These are phyloP conservation scores for Haplosporangium gracile DNA, from an alignment of 192 early-diverging fungal genomes.

Conservation along the genomic window DNA sequence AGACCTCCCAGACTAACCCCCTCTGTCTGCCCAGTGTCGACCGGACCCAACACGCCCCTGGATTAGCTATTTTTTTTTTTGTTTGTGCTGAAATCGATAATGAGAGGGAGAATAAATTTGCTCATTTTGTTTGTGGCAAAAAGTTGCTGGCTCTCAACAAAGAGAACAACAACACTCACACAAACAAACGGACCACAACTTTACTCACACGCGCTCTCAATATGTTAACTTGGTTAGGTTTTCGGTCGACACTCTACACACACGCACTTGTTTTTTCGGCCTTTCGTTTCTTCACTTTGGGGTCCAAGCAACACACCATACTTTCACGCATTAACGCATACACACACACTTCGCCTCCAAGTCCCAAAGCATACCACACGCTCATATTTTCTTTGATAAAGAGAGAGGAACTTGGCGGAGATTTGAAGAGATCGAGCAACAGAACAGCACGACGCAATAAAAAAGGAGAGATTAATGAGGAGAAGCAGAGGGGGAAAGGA, in stretches of 20 bases:
- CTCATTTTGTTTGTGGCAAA: constrained; percentile 5
- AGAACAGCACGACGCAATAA: neutral
- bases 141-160: neutral
- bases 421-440: neutral
- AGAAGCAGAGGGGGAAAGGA: neutral
- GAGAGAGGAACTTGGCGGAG: neutral
- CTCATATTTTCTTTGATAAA: neutral
- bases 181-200: neutral
- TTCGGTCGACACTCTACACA: neutral
- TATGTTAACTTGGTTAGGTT: neutral
- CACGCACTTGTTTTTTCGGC: neutral
- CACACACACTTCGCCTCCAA: neutral
- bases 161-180: neutral
- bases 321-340: neutral
- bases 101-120: neutral
- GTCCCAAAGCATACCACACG: neutral
- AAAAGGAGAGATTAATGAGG: neutral
- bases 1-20: neutral
- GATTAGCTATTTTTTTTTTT: neutral
- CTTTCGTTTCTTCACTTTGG: neutral
- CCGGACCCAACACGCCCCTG: neutral
- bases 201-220: neutral
- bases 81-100: neutral
- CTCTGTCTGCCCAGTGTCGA: neutral
- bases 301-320: neutral